phyloP scores from a whole-genome alignment of 164 flowering plant genomes.

The Aristolochia fimbriata region DNA sequence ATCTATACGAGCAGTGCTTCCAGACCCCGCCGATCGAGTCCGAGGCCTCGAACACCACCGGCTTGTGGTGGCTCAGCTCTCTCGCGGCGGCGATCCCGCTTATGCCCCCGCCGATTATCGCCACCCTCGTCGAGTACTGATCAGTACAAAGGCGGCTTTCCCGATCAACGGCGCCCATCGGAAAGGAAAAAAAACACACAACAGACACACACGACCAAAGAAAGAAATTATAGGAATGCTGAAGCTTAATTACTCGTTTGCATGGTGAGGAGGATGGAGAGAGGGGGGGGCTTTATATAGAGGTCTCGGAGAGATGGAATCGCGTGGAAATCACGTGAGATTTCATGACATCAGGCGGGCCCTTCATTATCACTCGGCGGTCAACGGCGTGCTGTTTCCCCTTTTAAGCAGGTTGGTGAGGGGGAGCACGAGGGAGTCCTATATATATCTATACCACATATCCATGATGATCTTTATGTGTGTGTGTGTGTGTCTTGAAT shows the following conservation, averaged over 20 bases:
- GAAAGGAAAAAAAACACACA: no score
- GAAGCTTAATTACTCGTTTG: neutral
- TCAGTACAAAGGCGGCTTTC: no score
- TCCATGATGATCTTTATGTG: no score
- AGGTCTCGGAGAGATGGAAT: neutral
- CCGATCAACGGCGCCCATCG: no score
- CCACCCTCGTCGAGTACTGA: no score
- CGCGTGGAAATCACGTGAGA: neutral
- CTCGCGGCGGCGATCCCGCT: constrained; percentile 92
- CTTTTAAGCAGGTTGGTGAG: neutral
- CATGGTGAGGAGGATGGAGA: neutral
- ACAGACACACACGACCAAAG: no score
- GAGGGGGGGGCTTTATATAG: neutral
- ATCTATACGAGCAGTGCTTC: constrained; percentile 60
- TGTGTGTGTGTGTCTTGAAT: no score
- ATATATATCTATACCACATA: no score
- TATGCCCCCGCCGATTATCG: constrained; percentile 80
- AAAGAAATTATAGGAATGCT: neutral
- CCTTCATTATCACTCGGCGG: neutral
- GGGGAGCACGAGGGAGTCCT: no score
- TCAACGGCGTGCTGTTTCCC: no score
- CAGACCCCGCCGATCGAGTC: constrained; percentile 87
- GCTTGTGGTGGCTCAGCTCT: constrained; percentile 49
- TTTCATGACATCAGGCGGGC: no score
- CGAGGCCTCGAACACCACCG: constrained; percentile 76